These are phyloP conservation scores for Pichia sp. DNA, from an alignment of 1,139 yeast species.

Conservation along the genomic window DNA sequence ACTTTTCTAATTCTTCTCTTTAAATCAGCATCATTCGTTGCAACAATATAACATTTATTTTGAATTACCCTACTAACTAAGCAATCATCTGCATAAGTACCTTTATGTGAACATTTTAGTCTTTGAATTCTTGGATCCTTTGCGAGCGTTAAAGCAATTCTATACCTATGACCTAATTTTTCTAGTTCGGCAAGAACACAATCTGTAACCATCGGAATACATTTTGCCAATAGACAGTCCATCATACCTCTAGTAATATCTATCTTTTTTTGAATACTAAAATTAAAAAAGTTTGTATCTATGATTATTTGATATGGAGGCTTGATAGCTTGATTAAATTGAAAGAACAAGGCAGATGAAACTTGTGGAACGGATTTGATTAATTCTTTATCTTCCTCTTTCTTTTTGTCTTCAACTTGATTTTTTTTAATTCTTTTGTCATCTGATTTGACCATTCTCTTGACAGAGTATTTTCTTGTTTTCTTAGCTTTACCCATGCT, in stretches of 20 bases:
- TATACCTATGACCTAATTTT: constrained; percentile 86
- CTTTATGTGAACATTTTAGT: constrained; percentile 83
- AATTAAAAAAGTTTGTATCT: constrained; percentile 94
- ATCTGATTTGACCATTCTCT: constrained; percentile 68
- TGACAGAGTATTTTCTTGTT: constrained; percentile 95
- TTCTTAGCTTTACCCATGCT: constrained; percentile 93
- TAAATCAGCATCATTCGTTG: constrained; percentile 97
- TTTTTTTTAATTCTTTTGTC: constrained; percentile 55
- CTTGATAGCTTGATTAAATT: constrained; percentile 84
- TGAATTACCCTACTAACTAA: constrained; percentile 87
- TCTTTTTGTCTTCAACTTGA: constrained; percentile 27
- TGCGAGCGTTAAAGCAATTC: constrained; percentile 88
- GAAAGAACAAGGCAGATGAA: constrained; percentile 90
- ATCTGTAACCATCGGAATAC: constrained; percentile 92
- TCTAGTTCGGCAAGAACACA: constrained; percentile 98
- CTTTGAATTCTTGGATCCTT: constrained; percentile 89
- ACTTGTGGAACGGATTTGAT: constrained; percentile 88
- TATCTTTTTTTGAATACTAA: constrained; percentile 89
- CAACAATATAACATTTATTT: constrained; percentile 94
- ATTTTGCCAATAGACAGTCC: constrained; percentile 91
- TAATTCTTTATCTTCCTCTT: constrained; percentile 66
- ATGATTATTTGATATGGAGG: constrained; percentile 95
- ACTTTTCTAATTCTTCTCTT: constrained; percentile 90
- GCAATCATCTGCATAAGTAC: constrained; percentile 98
- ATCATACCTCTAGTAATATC: constrained; percentile 92